Evolutionary conservation across 805 yeast genomes (phyloP).

Genomic region (Saccharomycopsis sp.): DNA sequence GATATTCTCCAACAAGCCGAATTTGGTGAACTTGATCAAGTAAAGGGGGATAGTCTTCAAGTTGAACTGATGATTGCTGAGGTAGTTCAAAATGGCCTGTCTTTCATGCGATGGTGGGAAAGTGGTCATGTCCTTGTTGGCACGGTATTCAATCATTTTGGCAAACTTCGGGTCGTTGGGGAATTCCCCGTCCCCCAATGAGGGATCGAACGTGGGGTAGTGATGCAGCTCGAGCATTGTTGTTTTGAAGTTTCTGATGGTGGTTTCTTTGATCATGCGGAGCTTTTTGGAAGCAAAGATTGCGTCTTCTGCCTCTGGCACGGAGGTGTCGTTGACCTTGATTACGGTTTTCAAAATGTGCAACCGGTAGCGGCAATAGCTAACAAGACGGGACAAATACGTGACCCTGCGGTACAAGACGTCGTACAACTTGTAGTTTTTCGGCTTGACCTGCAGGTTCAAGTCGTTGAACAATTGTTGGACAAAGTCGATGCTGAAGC

Average conservation of each 20-base stretch:
- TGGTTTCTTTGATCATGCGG: neutral
- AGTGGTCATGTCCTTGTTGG: neutral
- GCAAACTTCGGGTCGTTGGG: slow-evolving; percentile 1
- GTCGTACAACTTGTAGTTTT: slow-evolving; percentile 5
- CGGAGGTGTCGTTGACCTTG: neutral
- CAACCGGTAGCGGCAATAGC: slow-evolving; percentile 3
- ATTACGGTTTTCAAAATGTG: neutral
- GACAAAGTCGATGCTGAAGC: neutral
- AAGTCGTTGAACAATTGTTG: slow-evolving; percentile 5
- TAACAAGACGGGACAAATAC: slow-evolving; percentile 8
- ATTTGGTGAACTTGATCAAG: slow-evolving; percentile 5
- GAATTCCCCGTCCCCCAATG: no score
- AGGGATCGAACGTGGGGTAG: slow-evolving; percentile 7
- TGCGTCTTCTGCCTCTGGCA: neutral
- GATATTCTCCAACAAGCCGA: slow-evolving; percentile 12
- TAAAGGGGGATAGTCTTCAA: slow-evolving; percentile 10
- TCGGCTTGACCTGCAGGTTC: neutral
- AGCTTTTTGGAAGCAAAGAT: neutral
- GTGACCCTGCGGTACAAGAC: slow-evolving; percentile 4
- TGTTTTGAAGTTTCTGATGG: neutral
- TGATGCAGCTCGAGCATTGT: neutral
- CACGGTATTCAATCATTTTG: neutral
- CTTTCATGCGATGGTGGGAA: neutral
- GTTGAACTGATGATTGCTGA: slow-evolving; percentile 1
- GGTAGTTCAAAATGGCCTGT: neutral